Base-by-base conservation (phyloP, 2,329 filamentous ascomycete genomes). In the Claviceps sp. region DNA sequence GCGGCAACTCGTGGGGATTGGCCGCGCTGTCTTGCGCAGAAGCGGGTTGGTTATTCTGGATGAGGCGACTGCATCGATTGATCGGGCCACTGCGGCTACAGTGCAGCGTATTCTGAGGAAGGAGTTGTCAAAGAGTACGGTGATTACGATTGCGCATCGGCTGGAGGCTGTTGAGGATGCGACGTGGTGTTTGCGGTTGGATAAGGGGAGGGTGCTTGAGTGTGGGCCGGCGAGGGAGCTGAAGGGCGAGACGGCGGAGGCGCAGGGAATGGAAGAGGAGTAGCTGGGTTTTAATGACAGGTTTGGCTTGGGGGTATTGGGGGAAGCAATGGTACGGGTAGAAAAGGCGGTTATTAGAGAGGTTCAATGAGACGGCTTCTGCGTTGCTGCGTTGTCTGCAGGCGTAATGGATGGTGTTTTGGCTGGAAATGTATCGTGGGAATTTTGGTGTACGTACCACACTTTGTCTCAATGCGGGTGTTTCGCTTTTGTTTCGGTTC, bases 91-190 rank as follows among this genome's bases (percentile, higher is more conserved):
- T 1, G 80, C 81, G 0, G 69, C 70, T 19, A 70, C 71, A 22
- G 80, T 83, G 52, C 80, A 84, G 63, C 67, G 74, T 14, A 69
- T 83, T 2, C 60, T 84, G 41, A 64, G 78, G 4, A 71, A 75
- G 24, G 78, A 82, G 60, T 67, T 84, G 45, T 60, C 62, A 4
- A 55, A 70, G 14, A 80, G 76, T 57, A 84, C 81, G 0, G 78
- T 84, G 2, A 80, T 84, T 43, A 82, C 80, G 0, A 82, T 84
- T 61, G 80, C 81, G n/a, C 81, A 84, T 62, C 72, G 80, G 1
- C 66, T 82, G 1, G 77, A 82, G 62, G 81, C 81, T 0, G 81
- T 85, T 10, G 70, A 72, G 56, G 76, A 79, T 54, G 78, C 78
- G 0, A 71, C 74, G 49, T 82, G 73, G 60, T 77, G 73, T 51